Base-by-base conservation (phyloP, 78 protist species). In the Tieghemostelium lacteum region DNA sequence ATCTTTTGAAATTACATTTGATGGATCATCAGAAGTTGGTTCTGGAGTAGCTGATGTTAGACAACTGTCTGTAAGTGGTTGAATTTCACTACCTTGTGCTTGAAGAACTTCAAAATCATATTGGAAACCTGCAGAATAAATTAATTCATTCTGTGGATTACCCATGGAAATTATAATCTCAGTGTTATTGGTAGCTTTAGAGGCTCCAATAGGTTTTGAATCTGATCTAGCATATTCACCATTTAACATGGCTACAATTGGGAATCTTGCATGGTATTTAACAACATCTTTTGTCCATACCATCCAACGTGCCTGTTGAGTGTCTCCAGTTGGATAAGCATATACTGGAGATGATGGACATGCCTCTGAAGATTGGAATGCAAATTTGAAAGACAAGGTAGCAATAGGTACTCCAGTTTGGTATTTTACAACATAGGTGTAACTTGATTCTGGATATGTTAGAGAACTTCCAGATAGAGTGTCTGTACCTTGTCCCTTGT, bases 231-330 rank as follows among this genome's bases (percentile, higher is more conserved):
- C 40, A 67, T 14, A 16, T 5, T 5, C 54, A 36, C 78, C 78
- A 54, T 72, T 72, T 61, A 72, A n/a, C 2, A 5, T 36, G 4
- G 64, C 61, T 52, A 55, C 42, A 45, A 57, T 33, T 36, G 78
- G 78, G 78, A 72, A 72, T 45, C 78, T 52, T 4, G 78, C 61
- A 36, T 12, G 55, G 61, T 40, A 72, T 12, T 34, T 55, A 2
- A 50, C 42, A 7, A 54, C 16, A 58, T 22, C 40, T 36, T 72
- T 72, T 22, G 64, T 55, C 17, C 49, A 22, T 12, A 64, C 55
- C 26, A 55, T 2, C 78, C 78, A 72, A 50, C 42, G 78, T 3
- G n/a, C 66, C 1, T 26, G 20, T 2, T 2, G 2, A 22, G 49
- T 72, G 14, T 37, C 3, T 14, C 3, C 33, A 12, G 78, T 54